Conservation (phyloP, 2,329 filamentous ascomycete species). For the Zymoseptoria crescenta region DNA sequence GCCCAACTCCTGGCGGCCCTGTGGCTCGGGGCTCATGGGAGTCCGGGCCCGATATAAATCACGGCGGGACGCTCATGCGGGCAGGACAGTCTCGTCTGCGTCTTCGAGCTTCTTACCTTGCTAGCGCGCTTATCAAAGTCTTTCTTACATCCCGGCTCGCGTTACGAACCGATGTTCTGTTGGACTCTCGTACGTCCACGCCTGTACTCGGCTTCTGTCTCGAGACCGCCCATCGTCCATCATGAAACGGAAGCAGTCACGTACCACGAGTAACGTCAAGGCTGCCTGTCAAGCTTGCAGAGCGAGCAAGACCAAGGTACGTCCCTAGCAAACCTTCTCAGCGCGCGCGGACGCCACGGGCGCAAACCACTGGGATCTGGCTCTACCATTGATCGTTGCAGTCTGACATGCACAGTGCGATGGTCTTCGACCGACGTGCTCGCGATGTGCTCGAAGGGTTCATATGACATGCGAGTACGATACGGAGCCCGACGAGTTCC, state of each 20-base stretch:
- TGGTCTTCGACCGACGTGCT: conserved; percentile 6
- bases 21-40: too few species aligned
- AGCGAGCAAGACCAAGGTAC: conserved; percentile 8
- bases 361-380: not conserved
- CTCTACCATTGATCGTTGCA: not conserved
- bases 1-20: too few species aligned
- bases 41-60: not conserved
- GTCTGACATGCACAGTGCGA: conserved; percentile 4
- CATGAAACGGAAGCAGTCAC: not conserved
- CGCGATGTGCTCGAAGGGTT: conserved; percentile 1
- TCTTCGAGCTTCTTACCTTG: not conserved
- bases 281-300: conserved; percentile 10
- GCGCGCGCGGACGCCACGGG: not conserved
- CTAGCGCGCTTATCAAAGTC: not conserved
- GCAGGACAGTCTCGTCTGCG: not conserved
- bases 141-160: not conserved
- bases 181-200: not conserved
- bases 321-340: not conserved
- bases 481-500: conserved; percentile 10
- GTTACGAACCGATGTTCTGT: not conserved
- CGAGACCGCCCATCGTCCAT: not conserved
- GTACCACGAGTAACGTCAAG: conserved; percentile 5
- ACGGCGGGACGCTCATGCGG: not conserved
- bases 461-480: conserved; percentile 4
- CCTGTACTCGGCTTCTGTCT: not conserved